phyloP scores from a whole-genome alignment of 148 eudicot species.

The Persicaria tinctoria region DNA sequence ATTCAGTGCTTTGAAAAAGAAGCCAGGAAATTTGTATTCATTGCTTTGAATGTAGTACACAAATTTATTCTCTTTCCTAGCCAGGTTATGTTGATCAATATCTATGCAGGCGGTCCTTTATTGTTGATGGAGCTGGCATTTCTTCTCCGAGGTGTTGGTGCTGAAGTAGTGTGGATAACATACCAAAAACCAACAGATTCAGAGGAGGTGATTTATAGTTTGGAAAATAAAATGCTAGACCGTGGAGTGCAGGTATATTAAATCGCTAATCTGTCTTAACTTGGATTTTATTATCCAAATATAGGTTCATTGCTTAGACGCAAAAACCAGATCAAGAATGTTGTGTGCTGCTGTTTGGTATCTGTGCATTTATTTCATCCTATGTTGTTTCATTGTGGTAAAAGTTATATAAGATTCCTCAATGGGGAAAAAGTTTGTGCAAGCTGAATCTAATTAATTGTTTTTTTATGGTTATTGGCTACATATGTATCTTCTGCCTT shows the following conservation, averaged over 20 bases:
- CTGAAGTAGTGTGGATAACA: conserved; percentile 72
- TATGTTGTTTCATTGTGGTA: too few species aligned
- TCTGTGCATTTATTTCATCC: too few species aligned
- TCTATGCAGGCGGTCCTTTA: conserved; percentile 57
- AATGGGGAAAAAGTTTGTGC: too few species aligned
- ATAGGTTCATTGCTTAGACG: background rate
- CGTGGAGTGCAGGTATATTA: conserved; percentile 58
- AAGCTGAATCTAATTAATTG: background rate
- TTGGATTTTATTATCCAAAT: background rate
- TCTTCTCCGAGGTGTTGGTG: conserved; percentile 56
- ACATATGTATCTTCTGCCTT: background rate
- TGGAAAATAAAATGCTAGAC: conserved; percentile 65
- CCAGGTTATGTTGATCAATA: background rate
- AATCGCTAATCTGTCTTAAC: background rate
- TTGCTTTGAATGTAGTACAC: too few species aligned
- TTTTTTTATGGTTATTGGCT: background rate
- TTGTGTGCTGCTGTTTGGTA: too few species aligned
- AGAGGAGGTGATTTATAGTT: conserved; percentile 50
- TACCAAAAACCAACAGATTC: conserved; percentile 55
- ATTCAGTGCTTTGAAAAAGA: too few species aligned
- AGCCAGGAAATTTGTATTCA: too few species aligned
- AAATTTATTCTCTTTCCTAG: background rate
- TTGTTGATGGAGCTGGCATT: conserved; percentile 75
- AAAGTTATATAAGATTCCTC: too few species aligned
- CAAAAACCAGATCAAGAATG: too few species aligned